Conservation (phyloP, 2,329 filamentous ascomycete genomes). For the Cyphellophora attinorum region DNA sequence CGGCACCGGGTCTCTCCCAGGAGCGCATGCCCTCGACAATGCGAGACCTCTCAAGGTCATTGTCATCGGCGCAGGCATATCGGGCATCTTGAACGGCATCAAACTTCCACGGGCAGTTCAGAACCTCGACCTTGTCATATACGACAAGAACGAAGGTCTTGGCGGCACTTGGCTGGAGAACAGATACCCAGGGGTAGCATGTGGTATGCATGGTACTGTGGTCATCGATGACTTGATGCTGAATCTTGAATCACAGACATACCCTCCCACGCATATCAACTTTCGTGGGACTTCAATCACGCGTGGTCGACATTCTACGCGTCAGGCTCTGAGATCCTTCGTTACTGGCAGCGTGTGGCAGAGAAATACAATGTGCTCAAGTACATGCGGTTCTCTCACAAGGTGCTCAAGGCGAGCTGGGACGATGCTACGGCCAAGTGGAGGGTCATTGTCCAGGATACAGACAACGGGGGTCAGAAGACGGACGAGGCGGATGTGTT, state of each 20-base stretch:
- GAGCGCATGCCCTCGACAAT: constrained; percentile 2
- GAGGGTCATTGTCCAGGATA: constrained; percentile 30
- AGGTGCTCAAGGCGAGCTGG: constrained; percentile 51
- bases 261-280: constrained; percentile 5
- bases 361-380: constrained; percentile 56
- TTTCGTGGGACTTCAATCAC: constrained; percentile 44
- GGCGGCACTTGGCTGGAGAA: constrained; percentile 25
- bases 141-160: constrained; percentile 21
- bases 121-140: constrained; percentile 15
- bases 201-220: constrained; percentile 5
- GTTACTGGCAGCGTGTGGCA: constrained; percentile 57
- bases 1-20: too few relatives aligned
- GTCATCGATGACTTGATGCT: constrained; percentile 6
- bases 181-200: constrained; percentile 15
- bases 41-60: constrained; percentile 5
- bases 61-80: constrained; percentile 29
- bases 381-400: constrained; percentile 44
- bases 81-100: constrained; percentile 28
- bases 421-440: constrained; percentile 43
- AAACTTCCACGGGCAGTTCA: constrained; percentile 9
- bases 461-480: background rate
- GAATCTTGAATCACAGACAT: constrained; percentile 13
- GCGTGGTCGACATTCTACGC: constrained; percentile 63
- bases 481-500: constrained; percentile 38
- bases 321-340: constrained; percentile 55